A percentile compares a stretch with the other conserved stretches of the same genome.
These are phyloP conservation scores for Endocarpon pusillum DNA, from an alignment of 495 filamentous ascomycete genomes.

Conservation along the genomic window DNA sequence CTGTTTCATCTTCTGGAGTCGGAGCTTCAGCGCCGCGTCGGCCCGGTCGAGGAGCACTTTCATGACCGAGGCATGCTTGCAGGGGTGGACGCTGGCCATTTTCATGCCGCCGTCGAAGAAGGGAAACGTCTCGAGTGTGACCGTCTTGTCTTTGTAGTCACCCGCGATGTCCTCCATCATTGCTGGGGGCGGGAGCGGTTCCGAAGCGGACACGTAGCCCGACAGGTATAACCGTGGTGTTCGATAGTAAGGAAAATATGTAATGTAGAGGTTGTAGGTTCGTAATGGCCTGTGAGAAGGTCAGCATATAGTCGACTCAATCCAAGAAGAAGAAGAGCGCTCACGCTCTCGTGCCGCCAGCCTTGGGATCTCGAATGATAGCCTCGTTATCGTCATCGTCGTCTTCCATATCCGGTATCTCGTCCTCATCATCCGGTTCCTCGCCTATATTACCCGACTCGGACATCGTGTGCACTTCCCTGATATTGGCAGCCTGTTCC, in stretches of 20 bases:
- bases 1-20: slow-evolving; percentile 57
- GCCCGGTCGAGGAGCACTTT: slow-evolving; percentile 91
- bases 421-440: slow-evolving; percentile 57
- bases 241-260: slow-evolving; percentile 90
- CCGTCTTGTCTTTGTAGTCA: slow-evolving; percentile 99
- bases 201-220: slow-evolving; percentile 65
- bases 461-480: slow-evolving; percentile 74
- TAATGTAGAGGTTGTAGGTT: slow-evolving; percentile 95
- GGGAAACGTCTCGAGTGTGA: slow-evolving; percentile 94
- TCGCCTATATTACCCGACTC: slow-evolving; percentile 60
- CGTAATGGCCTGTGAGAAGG: slow-evolving; percentile 46
- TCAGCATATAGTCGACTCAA: background rate
- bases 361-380: slow-evolving; percentile 68
- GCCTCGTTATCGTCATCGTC: slow-evolving; percentile 94
- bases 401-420: slow-evolving; percentile 97
- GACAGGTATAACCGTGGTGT: slow-evolving; percentile 92
- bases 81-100: slow-evolving; percentile 92
- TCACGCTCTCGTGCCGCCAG: slow-evolving; percentile 46
- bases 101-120: slow-evolving; percentile 70
- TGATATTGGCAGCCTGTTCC: slow-evolving; percentile 47
- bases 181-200: slow-evolving; percentile 67
- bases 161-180: slow-evolving; percentile 99
- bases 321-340: slow-evolving; percentile 15
- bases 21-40: slow-evolving; percentile 78
- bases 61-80: slow-evolving; percentile 92